Conservation (phyloP, 441 rosid species). For the Macaranga tanarius region DNA sequence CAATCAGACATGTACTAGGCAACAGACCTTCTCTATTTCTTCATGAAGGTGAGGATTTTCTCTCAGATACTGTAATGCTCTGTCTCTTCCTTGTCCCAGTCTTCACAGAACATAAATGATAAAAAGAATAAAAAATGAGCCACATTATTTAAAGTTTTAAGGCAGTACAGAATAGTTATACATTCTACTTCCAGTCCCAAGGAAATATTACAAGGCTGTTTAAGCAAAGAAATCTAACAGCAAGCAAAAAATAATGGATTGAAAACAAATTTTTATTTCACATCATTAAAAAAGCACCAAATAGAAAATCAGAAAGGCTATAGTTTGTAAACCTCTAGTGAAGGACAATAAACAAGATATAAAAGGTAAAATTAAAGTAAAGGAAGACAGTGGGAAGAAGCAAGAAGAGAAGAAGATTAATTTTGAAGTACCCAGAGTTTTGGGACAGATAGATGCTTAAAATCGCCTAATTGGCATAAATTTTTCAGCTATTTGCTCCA, state of each 20-base stretch:
- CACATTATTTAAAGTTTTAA: not conserved
- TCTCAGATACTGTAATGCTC: constrained; percentile 71
- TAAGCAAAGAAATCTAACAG: not conserved
- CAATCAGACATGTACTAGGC: constrained; percentile 4
- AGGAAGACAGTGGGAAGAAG: not conserved
- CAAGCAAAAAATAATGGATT: not conserved
- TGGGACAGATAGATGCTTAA: not conserved
- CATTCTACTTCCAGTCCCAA: not conserved
- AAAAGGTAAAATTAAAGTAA: not conserved
- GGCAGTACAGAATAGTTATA: not conserved
- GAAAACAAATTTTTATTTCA: not conserved
- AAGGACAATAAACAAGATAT: not conserved
- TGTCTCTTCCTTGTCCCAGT: constrained; percentile 95
- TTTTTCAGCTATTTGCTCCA: not conserved
- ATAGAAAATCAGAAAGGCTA: not conserved
- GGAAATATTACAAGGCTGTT: not conserved
- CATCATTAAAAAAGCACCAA: not conserved
- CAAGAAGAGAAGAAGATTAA: not conserved
- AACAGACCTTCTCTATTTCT: constrained; percentile 76
- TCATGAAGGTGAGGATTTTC: constrained; percentile 62
- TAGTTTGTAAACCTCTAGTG: not conserved
- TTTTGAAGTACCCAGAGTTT: not conserved
- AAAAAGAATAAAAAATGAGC: constrained; percentile 9
- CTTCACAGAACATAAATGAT: constrained; percentile 36
- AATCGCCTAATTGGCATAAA: not conserved